Base-by-base conservation (phyloP, 306 rosid genomes). In the Pyrus betulifolia region DNA sequence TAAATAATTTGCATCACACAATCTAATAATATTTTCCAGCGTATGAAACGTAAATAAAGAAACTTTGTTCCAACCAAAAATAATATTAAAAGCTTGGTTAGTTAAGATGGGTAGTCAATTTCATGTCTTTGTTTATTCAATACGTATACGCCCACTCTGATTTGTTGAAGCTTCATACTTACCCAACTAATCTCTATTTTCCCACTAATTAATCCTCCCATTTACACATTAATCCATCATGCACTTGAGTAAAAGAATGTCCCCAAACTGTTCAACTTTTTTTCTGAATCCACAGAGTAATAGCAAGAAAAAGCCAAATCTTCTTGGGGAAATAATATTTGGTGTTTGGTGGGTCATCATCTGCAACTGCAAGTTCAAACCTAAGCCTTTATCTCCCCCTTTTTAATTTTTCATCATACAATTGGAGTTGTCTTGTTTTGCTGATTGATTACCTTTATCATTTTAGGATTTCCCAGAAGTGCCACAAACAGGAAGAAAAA, bases 391-490 rank as follows among this genome's bases (percentile, higher is more conserved):
- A 61, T 19, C 69, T 73, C 54, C n/a, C n/a, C 11, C 55, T 68
- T 63, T 58, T 58, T 31, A 61, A 12, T 64, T 19, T 79, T 62
- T 74, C 73, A 60, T 60, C 55, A 46, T 73, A 8, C 15, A 19
- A 60, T 74, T 74, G 69, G 6, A 57, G 22, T n/a, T 9, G 62
- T 76, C 71, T 81, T 75, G 74, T 61, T 46, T 85, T 79, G 69
- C 78, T 86, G 78, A 87, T 84, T 90, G 77, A 27, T 38, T 12
- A 23, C 61, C 74, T 72, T 80, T 79, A 83, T 75, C 73, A 69
- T 84, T 83, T 81, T 74, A 40, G 85, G 80, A 79, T 76, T 82
- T 88, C 88, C 91, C 85, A 66, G 54, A 85, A 85, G 88, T 85
- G 70, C 86, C 75, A 74, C 81, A 85, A 79, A 57, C 83, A 85